A percentile compares a stretch with the other conserved stretches of the same genome.
phyloP scores from a whole-genome alignment of 2,329 filamentous ascomycete species.

The Sporothrix phasma region DNA sequence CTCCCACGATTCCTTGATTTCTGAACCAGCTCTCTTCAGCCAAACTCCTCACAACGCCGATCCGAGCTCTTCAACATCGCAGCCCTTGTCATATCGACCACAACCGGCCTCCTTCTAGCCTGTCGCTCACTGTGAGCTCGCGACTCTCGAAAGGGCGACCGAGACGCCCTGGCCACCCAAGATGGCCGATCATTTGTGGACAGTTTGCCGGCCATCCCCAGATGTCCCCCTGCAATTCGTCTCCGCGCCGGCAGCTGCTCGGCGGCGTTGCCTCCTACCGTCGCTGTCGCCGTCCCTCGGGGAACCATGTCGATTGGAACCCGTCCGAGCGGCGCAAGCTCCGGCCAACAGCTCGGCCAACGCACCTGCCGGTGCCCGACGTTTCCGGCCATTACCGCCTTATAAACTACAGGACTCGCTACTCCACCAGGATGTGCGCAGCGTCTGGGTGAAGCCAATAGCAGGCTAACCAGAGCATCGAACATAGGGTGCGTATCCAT shows the following conservation, averaged over 20 bases:
- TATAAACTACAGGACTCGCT: neutral
- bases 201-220: neutral
- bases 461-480: constrained; percentile 24
- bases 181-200: neutral
- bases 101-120: neutral
- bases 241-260: neutral
- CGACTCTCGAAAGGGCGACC: neutral
- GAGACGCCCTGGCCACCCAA: neutral
- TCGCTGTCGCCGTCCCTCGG: neutral
- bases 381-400: neutral
- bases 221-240: neutral
- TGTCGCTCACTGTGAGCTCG: neutral
- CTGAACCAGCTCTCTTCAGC: neutral
- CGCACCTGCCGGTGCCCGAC: neutral
- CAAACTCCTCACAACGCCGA: neutral
- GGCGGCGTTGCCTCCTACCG: no score
- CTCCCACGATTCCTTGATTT: neutral
- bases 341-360: neutral
- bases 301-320: neutral
- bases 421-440: constrained; percentile 13
- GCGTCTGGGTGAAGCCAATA: constrained; percentile 21
- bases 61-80: neutral
- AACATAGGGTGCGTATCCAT: constrained; percentile 22
- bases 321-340: neutral
- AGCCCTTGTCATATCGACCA: neutral